A percentile compares a stretch with the other conserved stretches of the same genome.
Conservation (phyloP, 371 early-diverging fungal genomes). For the Haplosporangium sp. region DNA sequence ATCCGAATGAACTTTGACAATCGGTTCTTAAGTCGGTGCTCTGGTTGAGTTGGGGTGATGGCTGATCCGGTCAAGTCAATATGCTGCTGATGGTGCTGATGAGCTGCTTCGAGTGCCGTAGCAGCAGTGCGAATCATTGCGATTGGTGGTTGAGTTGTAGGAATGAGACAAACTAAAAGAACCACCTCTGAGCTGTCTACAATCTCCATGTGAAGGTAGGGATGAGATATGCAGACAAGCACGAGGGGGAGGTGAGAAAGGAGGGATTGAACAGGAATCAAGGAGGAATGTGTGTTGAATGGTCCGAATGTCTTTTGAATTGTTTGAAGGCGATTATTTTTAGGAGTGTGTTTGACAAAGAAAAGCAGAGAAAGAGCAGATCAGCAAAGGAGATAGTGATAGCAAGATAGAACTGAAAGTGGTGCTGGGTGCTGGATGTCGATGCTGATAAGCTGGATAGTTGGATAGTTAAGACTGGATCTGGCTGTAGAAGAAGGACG, state of each 20-base stretch:
- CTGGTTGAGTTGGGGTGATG: constrained; percentile 1
- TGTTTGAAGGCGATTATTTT: not conserved
- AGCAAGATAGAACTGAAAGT: too few species aligned
- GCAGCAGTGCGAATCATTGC: constrained; percentile 23
- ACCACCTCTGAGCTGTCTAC: constrained; percentile 36
- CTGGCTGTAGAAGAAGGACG: not conserved
- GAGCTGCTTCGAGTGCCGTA: constrained; percentile 21
- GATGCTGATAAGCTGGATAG: too few species aligned
- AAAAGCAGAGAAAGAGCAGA: not conserved
- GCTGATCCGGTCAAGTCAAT: not conserved
- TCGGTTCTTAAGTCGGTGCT: constrained; percentile 24
- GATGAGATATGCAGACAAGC: not conserved
- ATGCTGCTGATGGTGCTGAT: not conserved
- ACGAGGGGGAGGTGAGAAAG: constrained; percentile 1
- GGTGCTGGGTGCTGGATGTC: too few species aligned
- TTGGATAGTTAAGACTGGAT: too few species aligned
- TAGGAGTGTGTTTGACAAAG: not conserved
- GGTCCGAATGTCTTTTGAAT: not conserved
- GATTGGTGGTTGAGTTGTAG: constrained; percentile 10
- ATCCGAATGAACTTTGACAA: constrained; percentile 25
- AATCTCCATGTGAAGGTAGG: constrained; percentile 15
- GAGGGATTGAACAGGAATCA: constrained; percentile 3
- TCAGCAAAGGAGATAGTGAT: too few species aligned
- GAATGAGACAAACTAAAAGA: constrained; percentile 33
- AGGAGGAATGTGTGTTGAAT: not conserved